Evolutionary conservation across 2,329 filamentous ascomycete genomes (phyloP).

Genomic region (Davidsoniella eucalypti): DNA sequence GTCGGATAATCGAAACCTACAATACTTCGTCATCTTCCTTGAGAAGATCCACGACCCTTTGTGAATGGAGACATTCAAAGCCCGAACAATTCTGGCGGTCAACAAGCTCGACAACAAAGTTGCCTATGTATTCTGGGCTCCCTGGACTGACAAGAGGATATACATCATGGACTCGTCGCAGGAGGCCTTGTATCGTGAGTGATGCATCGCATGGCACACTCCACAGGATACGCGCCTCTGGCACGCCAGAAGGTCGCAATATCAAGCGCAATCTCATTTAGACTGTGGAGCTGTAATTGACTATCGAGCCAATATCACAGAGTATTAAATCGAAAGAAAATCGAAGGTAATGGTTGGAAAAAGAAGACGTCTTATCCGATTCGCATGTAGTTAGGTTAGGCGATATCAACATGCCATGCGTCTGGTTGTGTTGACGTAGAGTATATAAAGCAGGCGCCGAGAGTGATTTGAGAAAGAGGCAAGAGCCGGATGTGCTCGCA

Average conservation of each 20-base stretch:
- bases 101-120: conserved; percentile 67
- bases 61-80: conserved; percentile 82
- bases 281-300: background rate
- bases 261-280: conserved; percentile 54
- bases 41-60: conserved; percentile 50
- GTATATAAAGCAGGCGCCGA: background rate
- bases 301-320: background rate
- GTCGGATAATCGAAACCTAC: conserved; percentile 30
- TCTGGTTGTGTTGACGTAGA: background rate
- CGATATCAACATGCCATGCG: background rate
- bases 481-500: too few species aligned
- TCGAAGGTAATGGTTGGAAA: too few species aligned
- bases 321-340: background rate
- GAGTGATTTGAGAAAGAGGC: too few species aligned
- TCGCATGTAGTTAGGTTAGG: background rate
- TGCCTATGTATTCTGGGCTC: conserved; percentile 37
- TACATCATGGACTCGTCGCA: too few species aligned
- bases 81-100: conserved; percentile 32
- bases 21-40: conserved; percentile 72
- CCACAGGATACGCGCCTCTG: conserved; percentile 58
- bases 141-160: too few species aligned
- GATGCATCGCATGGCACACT: conserved; percentile 30
- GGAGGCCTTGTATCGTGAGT: too few species aligned
- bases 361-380: too few species aligned
- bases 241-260: conserved; percentile 57